These are phyloP conservation scores for Aegilops speltoides DNA, from an alignment of 176 grass and related monocot genomes.

Conservation along the genomic window DNA sequence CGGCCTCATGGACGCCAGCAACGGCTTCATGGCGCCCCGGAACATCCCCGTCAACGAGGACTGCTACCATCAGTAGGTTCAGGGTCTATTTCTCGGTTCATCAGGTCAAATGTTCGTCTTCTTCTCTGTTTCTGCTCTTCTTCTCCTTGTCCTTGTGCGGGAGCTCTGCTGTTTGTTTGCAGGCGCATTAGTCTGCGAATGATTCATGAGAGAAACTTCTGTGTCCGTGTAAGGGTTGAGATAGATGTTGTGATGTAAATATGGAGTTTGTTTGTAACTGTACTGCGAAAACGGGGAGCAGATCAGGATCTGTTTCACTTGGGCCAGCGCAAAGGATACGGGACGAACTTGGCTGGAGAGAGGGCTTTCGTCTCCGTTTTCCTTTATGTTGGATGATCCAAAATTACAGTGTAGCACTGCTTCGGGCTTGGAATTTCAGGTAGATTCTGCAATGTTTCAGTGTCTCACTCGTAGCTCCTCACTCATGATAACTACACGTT, in stretches of 20 bases:
- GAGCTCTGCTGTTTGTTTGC: conserved; percentile 13
- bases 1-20: conserved; percentile 20
- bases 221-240: neutral
- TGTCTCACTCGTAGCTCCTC: neutral
- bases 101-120: neutral
- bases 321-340: too few species aligned
- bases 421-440: neutral
- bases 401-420: neutral
- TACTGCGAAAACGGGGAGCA: neutral
- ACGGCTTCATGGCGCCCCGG: conserved; percentile 30
- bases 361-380: neutral
- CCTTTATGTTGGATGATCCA: neutral
- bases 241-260: conserved; percentile 31
- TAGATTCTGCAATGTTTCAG: neutral
- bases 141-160: neutral
- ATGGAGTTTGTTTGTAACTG: neutral
- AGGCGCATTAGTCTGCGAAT: conserved; percentile 34
- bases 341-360: neutral
- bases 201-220: conserved; percentile 11
- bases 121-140: too few species aligned
- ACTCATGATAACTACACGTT: too few species aligned
- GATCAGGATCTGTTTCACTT: neutral
- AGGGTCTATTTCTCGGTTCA: neutral
- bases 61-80: conserved; percentile 37
- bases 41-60: conserved; percentile 42